Base-by-base conservation (phyloP, 1,284 basidiomycete genomes). In the Austropuccinia psidii region DNA sequence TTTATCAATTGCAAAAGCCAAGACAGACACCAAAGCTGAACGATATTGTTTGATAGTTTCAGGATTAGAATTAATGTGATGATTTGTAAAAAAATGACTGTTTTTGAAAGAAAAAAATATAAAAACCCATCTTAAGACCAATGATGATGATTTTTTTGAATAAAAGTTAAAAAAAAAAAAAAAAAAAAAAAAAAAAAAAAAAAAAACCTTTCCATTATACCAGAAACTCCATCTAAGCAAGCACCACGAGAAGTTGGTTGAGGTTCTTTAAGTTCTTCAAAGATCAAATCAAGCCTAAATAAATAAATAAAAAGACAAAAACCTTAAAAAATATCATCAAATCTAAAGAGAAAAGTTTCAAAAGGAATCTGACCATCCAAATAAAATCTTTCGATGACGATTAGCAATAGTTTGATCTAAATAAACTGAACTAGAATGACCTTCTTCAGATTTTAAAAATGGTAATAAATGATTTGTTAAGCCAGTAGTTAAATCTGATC, bases 1-100 rank as follows among this genome's bases (percentile, higher is more conserved):
- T 78, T 84, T 84, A 47, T 82, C 81, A 78, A 84, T 82, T 2
- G 83, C 84, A 75, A 83, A 84, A 17, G 76, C 79, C 78, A 84
- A 80, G 31, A 83, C 79, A 57, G 77, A 77, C 29, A 83, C 79
- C 77, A 84, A 80, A 58, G 82, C 76, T 33, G 78, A 75, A 24
- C 80, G 79, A 77, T 83, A 83, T 5, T 79, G 79, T 2, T 74
- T 75, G 45, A 78, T 76, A 1, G 77, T 79, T 0, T 41, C 75
- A 0, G 75, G 75, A 29, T 81, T 81, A 4, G 74, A 72, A 29
- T 78, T 73, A 19, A 84, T 78, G 13, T 81, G 79, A 0, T 73
- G 72, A 17, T 79, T 78, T 0, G 81, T 81, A 4, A 84, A 77
- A 57, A 80, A 80, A 37, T 80, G 79, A 70, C 83, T 83, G 11